Base-by-base conservation (phyloP, 1,139 yeast species). In the Candida sp. region DNA sequence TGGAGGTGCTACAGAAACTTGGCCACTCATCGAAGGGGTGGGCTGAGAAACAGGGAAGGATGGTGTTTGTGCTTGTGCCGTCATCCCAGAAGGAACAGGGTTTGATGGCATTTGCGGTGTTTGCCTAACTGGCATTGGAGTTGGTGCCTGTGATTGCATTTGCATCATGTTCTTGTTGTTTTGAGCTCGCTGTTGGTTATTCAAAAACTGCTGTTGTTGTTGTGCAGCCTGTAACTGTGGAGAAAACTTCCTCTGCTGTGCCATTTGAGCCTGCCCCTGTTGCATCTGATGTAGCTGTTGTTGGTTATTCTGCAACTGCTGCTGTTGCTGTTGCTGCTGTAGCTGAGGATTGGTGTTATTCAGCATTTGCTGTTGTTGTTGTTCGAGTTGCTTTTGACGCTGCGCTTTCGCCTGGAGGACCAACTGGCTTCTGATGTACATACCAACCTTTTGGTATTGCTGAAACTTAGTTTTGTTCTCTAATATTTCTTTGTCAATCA, bases 401-500 rank as follows among this genome's bases (percentile, higher is more conserved):
- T 56, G 55, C 22, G 50, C 54, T 43, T 65, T 68, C 3, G 70
- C 75, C 60, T 70, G 76, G 44, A 72, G 75, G 44, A 72, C 64
- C 49, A 77, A 66, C 58, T 73, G 78, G 43, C 71, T 67, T 52
- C 72, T 68, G 71, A 77, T 75, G 55, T 68, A 70, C 33, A 69
- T 64, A 2, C 78, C 80, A 50, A 72, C 70, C 49, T 70, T 69
- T 48, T 75, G 78, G 55, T 67, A 75, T 53, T 72, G 75, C 12
- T 70, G 65, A 54, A 68, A 74, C 54, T 74, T 77, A 48, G 66
- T 62, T 51, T 66, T 70, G 57, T 69, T 63, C 47, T 75, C 80
- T 11, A 66, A 63, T 38, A 75, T 64, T 54, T 76, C 78, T 47
- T 66, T 63, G 40, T 77, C 80, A 7, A 75, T 65, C 17, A 67